A percentile compares a stretch with the other conserved stretches of the same genome.
These are phyloP conservation scores for Hypericum androsaemum DNA, from an alignment of 345 rosid genomes.

Conservation along the genomic window DNA sequence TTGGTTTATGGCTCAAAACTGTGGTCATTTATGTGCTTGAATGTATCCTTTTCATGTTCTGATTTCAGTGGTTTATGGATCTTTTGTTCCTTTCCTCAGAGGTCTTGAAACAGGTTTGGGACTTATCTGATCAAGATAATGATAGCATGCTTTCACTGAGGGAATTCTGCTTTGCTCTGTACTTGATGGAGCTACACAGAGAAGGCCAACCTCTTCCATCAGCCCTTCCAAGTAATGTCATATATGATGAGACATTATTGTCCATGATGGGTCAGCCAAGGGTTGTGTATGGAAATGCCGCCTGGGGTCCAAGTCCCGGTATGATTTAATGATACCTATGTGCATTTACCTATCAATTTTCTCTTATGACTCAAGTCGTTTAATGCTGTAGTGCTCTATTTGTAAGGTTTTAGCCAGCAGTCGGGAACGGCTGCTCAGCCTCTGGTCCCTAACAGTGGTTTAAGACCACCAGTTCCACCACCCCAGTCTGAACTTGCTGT, in stretches of 20 bases:
- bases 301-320: conserved; percentile 75
- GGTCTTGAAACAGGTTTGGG: conserved; percentile 95
- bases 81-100: conserved; percentile 33
- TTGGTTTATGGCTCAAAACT: too few relatives aligned
- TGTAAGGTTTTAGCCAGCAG: conserved; percentile 62
- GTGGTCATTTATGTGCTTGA: too few relatives aligned
- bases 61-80: background rate
- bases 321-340: conserved; percentile 22
- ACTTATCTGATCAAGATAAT: conserved; percentile 93
- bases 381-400: conserved; percentile 12
- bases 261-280: conserved; percentile 74
- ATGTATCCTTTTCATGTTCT: background rate
- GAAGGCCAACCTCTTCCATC: conserved; percentile 91
- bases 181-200: conserved; percentile 91
- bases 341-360: conserved; percentile 12
- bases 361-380: conserved; percentile 9
- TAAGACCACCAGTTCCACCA: conserved; percentile 56
- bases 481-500: conserved; percentile 32
- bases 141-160: conserved; percentile 99
- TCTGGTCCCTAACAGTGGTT: conserved; percentile 39
- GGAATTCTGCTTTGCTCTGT: conserved; percentile 91
- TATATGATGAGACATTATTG: conserved; percentile 78
- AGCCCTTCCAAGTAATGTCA: conserved; percentile 61
- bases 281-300: conserved; percentile 52
- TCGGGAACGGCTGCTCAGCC: conserved; percentile 47